phyloP scores from a whole-genome alignment of 306 rosid genomes.

The Gastrolobium bilobum region DNA sequence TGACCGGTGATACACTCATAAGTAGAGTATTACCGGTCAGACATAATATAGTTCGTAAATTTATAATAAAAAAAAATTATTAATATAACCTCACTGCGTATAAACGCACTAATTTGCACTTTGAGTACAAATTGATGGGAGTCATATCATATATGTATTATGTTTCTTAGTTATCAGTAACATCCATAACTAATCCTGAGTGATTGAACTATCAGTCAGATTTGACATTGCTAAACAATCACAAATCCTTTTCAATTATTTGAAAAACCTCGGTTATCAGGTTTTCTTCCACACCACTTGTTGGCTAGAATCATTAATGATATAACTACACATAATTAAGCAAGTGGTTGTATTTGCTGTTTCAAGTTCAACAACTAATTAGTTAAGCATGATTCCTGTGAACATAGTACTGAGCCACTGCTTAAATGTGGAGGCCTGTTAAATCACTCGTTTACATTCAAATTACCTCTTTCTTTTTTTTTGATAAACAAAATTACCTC shows the following conservation, averaged over 20 bases:
- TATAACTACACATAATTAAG: slow-evolving; percentile 6
- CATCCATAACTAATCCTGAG: slow-evolving; percentile 1
- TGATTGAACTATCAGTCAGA: background rate
- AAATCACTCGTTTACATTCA: slow-evolving; percentile 19
- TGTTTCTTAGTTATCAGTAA: slow-evolving; percentile 29
- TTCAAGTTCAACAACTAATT: background rate
- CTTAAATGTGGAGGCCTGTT: background rate
- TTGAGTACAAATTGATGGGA: slow-evolving; percentile 21
- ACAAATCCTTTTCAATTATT: slow-evolving; percentile 5
- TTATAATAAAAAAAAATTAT: too few species aligned
- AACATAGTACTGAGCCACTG: slow-evolving; percentile 13
- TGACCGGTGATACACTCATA: too few species aligned
- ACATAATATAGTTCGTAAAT: too few species aligned
- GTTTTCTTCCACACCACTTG: background rate
- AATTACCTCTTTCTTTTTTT: background rate
- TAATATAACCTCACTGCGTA: too few species aligned
- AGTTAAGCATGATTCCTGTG: slow-evolving; percentile 13
- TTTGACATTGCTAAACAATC: background rate
- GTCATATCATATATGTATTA: slow-evolving; percentile 6
- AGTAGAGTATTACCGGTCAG: too few species aligned
- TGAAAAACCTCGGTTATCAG: background rate
- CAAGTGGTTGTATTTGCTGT: slow-evolving; percentile 33
- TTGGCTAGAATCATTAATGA: background rate
- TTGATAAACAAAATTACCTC: too few species aligned
- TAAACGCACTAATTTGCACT: background rate